Conservation (phyloP, 75 land plant genomes). For the Cunninghamia lanceolata region DNA sequence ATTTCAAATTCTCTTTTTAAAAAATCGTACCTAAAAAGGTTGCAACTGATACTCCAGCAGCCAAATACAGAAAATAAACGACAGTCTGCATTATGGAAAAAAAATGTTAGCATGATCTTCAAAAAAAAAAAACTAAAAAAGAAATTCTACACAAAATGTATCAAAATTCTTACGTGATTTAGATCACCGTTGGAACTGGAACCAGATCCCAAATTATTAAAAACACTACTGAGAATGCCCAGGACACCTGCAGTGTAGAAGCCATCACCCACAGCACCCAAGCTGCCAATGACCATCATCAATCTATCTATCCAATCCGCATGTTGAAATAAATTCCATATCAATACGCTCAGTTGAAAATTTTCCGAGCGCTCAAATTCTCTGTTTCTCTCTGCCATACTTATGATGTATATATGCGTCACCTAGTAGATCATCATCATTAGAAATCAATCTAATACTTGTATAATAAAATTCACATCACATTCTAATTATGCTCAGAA, state of each 20-base stretch:
- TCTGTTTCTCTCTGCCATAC: not conserved
- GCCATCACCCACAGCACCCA: slow-evolving; percentile 60
- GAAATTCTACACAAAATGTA: not conserved
- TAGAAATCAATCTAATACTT: not conserved
- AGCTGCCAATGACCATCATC: slow-evolving; percentile 45
- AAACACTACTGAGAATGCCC: slow-evolving; percentile 20
- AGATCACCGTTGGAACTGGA: not conserved
- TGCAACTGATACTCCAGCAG: slow-evolving; percentile 19
- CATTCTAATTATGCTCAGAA: not conserved
- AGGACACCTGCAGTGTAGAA: slow-evolving; percentile 27
- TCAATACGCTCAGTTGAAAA: not conserved
- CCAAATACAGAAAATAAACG: slow-evolving; percentile 24
- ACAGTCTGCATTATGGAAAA: slow-evolving; percentile 27
- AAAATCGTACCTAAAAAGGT: slow-evolving; percentile 35
- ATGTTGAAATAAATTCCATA: slow-evolving; percentile 28
- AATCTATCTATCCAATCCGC: slow-evolving; percentile 37
- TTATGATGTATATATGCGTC: not conserved
- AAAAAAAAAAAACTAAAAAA: no score
- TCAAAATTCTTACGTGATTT: not conserved
- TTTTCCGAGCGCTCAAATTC: not conserved
- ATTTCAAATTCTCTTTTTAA: no score
- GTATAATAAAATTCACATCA: no score
- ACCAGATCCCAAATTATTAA: slow-evolving; percentile 37
- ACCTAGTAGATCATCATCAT: not conserved
- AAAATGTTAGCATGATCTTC: no score